Conservation (phyloP, 352 stramenopile genomes). For the Pythium scleroteichum region DNA sequence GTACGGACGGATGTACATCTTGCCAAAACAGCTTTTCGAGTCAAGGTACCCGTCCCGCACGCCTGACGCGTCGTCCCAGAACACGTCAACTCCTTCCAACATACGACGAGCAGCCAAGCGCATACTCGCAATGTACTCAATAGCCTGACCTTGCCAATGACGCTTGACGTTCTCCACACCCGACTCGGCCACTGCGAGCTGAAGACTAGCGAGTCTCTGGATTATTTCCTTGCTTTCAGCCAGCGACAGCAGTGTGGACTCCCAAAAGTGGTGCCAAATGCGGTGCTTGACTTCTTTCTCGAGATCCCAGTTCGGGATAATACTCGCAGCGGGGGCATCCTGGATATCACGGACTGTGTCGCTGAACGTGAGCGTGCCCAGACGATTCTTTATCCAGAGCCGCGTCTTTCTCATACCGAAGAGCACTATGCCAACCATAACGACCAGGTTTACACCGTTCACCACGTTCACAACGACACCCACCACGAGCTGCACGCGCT, state of each 20-base stretch:
- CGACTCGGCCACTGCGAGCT: slow-evolving; percentile 33
- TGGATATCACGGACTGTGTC: slow-evolving; percentile 41
- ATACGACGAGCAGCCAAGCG: slow-evolving; percentile 25
- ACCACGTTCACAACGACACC: slow-evolving; percentile 41
- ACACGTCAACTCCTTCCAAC: slow-evolving; percentile 55
- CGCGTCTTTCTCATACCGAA: slow-evolving; percentile 37
- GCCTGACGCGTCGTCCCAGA: slow-evolving; percentile 35
- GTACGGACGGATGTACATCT: slow-evolving; percentile 50
- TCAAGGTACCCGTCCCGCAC: slow-evolving; percentile 38
- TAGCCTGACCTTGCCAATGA: slow-evolving; percentile 39
- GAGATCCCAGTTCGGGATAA: slow-evolving; percentile 41
- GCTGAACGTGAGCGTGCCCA: slow-evolving; percentile 49
- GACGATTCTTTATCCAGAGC: slow-evolving; percentile 38
- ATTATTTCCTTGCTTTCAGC: slow-evolving; percentile 27
- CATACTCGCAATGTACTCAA: slow-evolving; percentile 32
- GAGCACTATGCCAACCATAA: slow-evolving; percentile 42
- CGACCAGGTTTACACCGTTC: slow-evolving; percentile 42
- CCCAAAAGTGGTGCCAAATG: slow-evolving; percentile 59
- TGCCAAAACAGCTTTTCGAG: slow-evolving; percentile 44
- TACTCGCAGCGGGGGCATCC: slow-evolving; percentile 27
- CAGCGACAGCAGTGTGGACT: slow-evolving; percentile 31
- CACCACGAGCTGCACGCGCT: slow-evolving; percentile 26
- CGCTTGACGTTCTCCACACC: slow-evolving; percentile 37
- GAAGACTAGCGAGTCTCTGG: slow-evolving; percentile 32
- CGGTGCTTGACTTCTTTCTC: slow-evolving; percentile 49